These are phyloP conservation scores for Pezizomycotina sp. DNA, from an alignment of 2,329 filamentous ascomycete species.

Conservation along the genomic window DNA sequence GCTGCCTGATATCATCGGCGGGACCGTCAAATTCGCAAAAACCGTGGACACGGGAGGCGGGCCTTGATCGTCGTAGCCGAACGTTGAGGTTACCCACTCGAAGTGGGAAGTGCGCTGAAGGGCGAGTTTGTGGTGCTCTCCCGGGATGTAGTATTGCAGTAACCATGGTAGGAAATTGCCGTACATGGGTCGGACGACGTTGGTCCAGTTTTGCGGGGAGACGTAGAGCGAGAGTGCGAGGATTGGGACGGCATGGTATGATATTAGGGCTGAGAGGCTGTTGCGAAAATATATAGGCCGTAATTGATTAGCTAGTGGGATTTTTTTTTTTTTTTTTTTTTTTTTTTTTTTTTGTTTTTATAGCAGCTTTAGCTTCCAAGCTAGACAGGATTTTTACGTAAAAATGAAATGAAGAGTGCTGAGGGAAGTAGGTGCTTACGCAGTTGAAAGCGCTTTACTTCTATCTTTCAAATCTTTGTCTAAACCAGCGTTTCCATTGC, in stretches of 20 bases:
- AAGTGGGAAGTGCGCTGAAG: slow-evolving; percentile 53
- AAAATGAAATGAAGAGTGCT: too few relatives aligned
- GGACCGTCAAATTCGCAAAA: slow-evolving; percentile 15
- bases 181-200: slow-evolving; percentile 62
- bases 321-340: too few relatives aligned
- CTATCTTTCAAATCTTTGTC: slow-evolving; percentile 10
- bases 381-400: too few relatives aligned
- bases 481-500: slow-evolving; percentile 13
- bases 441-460: slow-evolving; percentile 18
- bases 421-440: too few relatives aligned
- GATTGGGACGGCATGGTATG: not conserved
- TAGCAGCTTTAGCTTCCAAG: not conserved
- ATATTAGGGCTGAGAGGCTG: too few relatives aligned
- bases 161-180: slow-evolving; percentile 68
- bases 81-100: slow-evolving; percentile 48
- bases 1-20: too few relatives aligned
- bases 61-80: slow-evolving; percentile 28
- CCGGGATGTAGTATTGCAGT: slow-evolving; percentile 71
- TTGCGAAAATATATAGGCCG: too few relatives aligned
- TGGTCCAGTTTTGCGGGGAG: slow-evolving; percentile 72
- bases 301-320: too few relatives aligned
- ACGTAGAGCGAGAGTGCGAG: slow-evolving; percentile 61
- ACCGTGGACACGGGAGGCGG: slow-evolving; percentile 12
- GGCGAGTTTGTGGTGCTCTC: slow-evolving; percentile 52
- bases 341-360: slow-evolving; percentile 3